Base-by-base conservation (phyloP, 2,329 filamentous ascomycete genomes). In the Arthrobotrys entomopaga region DNA sequence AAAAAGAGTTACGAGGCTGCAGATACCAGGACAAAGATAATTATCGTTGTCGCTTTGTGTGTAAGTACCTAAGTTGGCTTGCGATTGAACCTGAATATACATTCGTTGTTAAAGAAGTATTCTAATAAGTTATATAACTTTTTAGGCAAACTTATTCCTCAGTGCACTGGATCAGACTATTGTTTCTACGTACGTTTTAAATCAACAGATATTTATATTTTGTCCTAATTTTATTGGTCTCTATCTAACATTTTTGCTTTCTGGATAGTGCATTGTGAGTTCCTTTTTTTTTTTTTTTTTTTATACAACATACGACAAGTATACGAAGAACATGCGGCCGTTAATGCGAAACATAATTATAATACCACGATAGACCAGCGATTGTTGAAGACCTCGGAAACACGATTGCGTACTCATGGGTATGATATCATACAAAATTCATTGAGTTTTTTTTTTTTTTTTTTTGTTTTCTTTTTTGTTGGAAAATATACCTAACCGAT, bases 91-190 rank as follows among this genome's bases (percentile, higher is more conserved):
- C 11, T 46, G 22, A 48, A 13, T n/a, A 66, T 24, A 38, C n/a
- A 34, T 19, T 16, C n/a, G 19, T 64, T 43, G 46, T 34, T 34
- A 7, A 34, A 7, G 5, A 34, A 34, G 7, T 6, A 34, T 8
- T 34, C 29, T 34, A 34, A 34, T 34, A 34, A 10, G 10, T 34
- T 34, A 10, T 7, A 3, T 42, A 48, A n/a, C n/a, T n/a, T 24
- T 66, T 22, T 19, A 79, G 78, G 54, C 77, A 57, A 79, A 78
- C 43, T 75, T 78, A 6, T 78, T 79, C 72, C 50, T 79, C 16
- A 76, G 77, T 49, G 77, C 78, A 20, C 60, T 79, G 19, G 78
- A 79, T 48, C 78, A 79, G 58, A 79, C 77, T 38, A 79, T 79
- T 16, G 77, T 78, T n/a, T 63, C 70, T 26, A 74, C 70, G 70